phyloP scores from a whole-genome alignment of 306 rosid species.

The Ormosia semicastrata region DNA sequence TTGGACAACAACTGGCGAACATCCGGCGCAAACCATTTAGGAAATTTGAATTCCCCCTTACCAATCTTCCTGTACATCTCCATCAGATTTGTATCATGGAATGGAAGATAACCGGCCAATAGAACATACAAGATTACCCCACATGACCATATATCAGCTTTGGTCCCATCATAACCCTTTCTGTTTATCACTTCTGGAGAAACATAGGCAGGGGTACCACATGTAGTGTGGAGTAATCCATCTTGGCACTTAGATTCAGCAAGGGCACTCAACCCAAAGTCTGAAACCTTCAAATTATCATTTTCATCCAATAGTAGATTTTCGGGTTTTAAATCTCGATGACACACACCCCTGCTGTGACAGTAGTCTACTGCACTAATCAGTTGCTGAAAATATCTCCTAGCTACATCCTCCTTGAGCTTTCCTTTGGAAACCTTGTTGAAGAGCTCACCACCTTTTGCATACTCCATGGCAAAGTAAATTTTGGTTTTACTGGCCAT shows the following conservation, averaged over 20 bases:
- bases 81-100: slow-evolving; percentile 85
- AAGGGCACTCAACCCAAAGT: slow-evolving; percentile 90
- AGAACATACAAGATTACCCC: slow-evolving; percentile 92
- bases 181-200: slow-evolving; percentile 91
- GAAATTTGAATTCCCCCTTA: slow-evolving; percentile 75
- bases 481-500: slow-evolving; percentile 96
- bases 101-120: slow-evolving; percentile 92
- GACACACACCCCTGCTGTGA: slow-evolving; percentile 86
- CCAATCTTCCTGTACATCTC: slow-evolving; percentile 88
- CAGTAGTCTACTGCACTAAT: slow-evolving; percentile 90
- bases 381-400: slow-evolving; percentile 86
- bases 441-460: slow-evolving; percentile 92
- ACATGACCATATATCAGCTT: slow-evolving; percentile 98
- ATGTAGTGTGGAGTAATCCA: slow-evolving; percentile 92
- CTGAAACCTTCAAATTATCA: slow-evolving; percentile 89
- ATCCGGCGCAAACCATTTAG: slow-evolving; percentile 84
- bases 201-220: slow-evolving; percentile 98
- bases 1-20: slow-evolving; percentile 67
- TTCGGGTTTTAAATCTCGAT: slow-evolving; percentile 93
- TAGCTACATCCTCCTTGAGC: slow-evolving; percentile 75
- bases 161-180: slow-evolving; percentile 83
- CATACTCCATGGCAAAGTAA: slow-evolving; percentile 90
- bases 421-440: slow-evolving; percentile 84
- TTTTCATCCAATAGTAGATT: slow-evolving; percentile 88
- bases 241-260: slow-evolving; percentile 74